Evolutionary conservation across 108 stramenopile species (phyloP), one percentile per base, ranked within the genome.

Genomic region (Discostella pseudostelligera): DNA sequence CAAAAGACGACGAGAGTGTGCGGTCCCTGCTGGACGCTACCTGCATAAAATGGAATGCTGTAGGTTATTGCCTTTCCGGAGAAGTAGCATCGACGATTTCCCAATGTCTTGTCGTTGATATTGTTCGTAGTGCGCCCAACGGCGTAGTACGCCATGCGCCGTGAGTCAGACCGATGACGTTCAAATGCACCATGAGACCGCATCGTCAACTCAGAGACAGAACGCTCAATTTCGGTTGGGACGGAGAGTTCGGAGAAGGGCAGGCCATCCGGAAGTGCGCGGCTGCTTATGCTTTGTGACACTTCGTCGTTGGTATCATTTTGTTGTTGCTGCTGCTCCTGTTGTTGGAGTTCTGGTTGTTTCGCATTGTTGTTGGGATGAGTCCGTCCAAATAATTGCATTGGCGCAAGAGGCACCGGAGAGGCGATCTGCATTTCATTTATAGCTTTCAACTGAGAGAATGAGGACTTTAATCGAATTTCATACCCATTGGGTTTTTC

Each of bases 61-160:
- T 81, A 81, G 8, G 75, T 60, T 32, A 93, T 87, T 3, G 80
- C 65, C 40, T 76, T 82, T 14, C 92, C 92, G 0, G 86, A 84
- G 67, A 93, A 93, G 75, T 93, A 90, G 48, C 92, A 93, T 25
- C 92, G 61, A 39, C 91, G 79, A 72, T 89, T 92, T 22, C 88
- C 88, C 21, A 79, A 81, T n/a, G 49, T 36, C 45, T 63, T 63
- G 2, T 36, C 26, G 28, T 47, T 20, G 8, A 25, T 17, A 12
- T 76, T 74, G 39, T 87, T 78, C 1, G 28, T 39, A 21, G 79
- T 72, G n/a, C 77, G 79, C 28, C 92, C 92, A 12, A 93, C 92
- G 9, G 92, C 92, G 53, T 93, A 93, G 56, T 90, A 93, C 13
- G 88, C 88, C 92, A 93, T 93, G 19, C 92, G 79, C 42, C 92